phyloP scores from a whole-genome alignment of 2,329 filamentous ascomycete genomes.

The Aspergillus vadensis region DNA sequence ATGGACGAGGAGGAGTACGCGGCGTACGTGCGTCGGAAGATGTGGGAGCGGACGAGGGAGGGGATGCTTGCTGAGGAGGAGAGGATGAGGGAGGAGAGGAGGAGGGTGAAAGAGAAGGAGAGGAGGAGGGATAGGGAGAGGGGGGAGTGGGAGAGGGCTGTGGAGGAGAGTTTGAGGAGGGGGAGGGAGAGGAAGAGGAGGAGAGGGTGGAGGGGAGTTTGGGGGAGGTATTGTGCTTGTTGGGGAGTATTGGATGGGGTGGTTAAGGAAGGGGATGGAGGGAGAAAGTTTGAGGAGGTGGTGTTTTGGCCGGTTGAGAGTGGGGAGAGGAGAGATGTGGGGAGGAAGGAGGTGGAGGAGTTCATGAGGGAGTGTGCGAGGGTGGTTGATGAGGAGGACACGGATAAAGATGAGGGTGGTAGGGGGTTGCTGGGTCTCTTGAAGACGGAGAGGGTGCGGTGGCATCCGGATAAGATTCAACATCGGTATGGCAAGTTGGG shows the following conservation, averaged over 20 bases:
- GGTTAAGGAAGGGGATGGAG: constrained; percentile 10
- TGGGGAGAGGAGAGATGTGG: constrained; percentile 59
- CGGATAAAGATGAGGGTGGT: constrained; percentile 30
- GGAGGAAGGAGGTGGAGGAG: constrained; percentile 61
- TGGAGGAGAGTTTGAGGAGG: constrained; percentile 68
- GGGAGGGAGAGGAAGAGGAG: constrained; percentile 62
- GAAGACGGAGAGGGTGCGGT: constrained; percentile 84
- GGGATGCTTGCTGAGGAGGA: constrained; percentile 77
- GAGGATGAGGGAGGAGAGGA: constrained; percentile 56
- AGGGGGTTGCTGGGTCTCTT: constrained; percentile 53
- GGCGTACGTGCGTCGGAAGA: constrained; percentile 76
- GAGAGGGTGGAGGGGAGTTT: constrained; percentile 57
- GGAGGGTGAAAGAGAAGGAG: constrained; percentile 49
- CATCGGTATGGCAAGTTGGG: constrained; percentile 73
- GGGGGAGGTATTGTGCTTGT: constrained; percentile 63
- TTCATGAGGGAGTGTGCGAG: constrained; percentile 66
- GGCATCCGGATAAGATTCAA: constrained; percentile 98
- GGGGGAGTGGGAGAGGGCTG: constrained; percentile 57
- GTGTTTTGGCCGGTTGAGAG: constrained; percentile 75
- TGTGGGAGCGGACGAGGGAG: constrained; percentile 95
- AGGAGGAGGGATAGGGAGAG: constrained; percentile 32
- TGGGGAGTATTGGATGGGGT: constrained; percentile 60
- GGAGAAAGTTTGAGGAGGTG: constrained; percentile 37
- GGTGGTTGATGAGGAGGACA: constrained; percentile 11
- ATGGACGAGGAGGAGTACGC: constrained; percentile 96